Base-by-base conservation (phyloP, 305 asterid species). In the Striga hermonthica region DNA sequence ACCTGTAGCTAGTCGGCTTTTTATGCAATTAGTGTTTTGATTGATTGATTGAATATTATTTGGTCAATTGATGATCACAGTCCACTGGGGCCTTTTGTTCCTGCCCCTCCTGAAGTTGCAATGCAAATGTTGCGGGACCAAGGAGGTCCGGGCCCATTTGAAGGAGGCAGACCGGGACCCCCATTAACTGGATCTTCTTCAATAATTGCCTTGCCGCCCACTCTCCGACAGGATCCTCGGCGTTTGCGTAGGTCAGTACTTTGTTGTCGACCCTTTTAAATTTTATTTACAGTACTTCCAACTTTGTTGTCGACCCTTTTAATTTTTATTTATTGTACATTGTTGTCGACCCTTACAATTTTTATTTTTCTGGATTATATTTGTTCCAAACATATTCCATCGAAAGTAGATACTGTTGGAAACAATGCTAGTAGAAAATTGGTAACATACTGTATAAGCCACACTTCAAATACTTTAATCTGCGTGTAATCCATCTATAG, bases 21-120 rank as follows among this genome's bases (percentile, higher is more conserved):
- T 41, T 41, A 41, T 6, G 7, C 10, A 41, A 3, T 41, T 10
- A 1, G 10, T 31, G 12, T 50, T 13, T 38, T 43, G 16, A 38
- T 67, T 59, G 59, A 50, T 72, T 62, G 59, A 50, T 72, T 66
- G 74, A 66, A 48, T 69, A 16, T 36, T 54, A 44, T 10, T 9
- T 56, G 47, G 59, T 64, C 60, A 53, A 6, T 4, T 44, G 50
- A 64, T 71, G 66, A 14, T 67, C 78, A 75, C 84, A 93, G 99
- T 64, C 99, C 99, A 22, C 73, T 93, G 77, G 99, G 99, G 41
- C 99, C 99, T 44, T 93, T 93, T 54, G 95, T 93, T 55, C 99
- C 99, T 59, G 96, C 99, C 22, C 99, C 99, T 69, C 99, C 99
- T 56, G 99, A 93, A 78, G 97, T 93, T 76, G 99, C 99, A 41